Percentiles rank a stretch among this genome's conserved stretches.
These are phyloP conservation scores for Hymenoscyphus scutula DNA, from an alignment of 2,329 filamentous ascomycete genomes.

Conservation along the genomic window DNA sequence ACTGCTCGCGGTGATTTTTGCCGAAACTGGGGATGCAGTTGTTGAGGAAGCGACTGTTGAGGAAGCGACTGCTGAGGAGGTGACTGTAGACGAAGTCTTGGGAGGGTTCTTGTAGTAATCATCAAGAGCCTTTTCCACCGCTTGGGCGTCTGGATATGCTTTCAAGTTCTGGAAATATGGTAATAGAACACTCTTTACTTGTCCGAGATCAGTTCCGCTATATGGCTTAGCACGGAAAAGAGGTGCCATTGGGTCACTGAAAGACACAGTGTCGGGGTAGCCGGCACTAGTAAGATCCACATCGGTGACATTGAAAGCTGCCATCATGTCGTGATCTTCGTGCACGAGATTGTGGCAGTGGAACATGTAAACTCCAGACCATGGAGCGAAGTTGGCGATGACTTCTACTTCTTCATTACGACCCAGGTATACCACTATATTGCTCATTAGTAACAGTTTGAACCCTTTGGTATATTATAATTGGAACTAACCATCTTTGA, in stretches of 20 bases:
- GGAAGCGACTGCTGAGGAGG: background rate
- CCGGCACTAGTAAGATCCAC: conserved; percentile 19
- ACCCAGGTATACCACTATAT: conserved; percentile 49
- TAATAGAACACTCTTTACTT: conserved; percentile 20
- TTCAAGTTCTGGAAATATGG: conserved; percentile 23
- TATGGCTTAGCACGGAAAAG: conserved; percentile 26
- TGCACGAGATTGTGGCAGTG: conserved; percentile 38
- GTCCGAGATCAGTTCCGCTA: conserved; percentile 20
- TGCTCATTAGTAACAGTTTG: no score
- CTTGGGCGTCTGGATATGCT: conserved; percentile 26
- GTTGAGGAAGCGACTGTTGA: background rate
- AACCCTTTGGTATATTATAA: background rate
- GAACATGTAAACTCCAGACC: conserved; percentile 51
- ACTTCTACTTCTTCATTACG: conserved; percentile 48
- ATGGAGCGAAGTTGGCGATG: conserved; percentile 51
- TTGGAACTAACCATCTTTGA: conserved; percentile 47
- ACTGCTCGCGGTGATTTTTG: no score
- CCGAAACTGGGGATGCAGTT: no score
- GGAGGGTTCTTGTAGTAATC: conserved; percentile 20
- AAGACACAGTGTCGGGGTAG: conserved; percentile 25
- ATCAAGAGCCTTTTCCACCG: conserved; percentile 18
- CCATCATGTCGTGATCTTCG: conserved; percentile 38
- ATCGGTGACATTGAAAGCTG: conserved; percentile 29
- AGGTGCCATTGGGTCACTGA: conserved; percentile 28
- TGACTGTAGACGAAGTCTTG: background rate